Percentiles rank a stretch among this genome's conserved stretches.
Conservation (phyloP, 768 basidiomycete species). For the Lactifluus volemus region DNA sequence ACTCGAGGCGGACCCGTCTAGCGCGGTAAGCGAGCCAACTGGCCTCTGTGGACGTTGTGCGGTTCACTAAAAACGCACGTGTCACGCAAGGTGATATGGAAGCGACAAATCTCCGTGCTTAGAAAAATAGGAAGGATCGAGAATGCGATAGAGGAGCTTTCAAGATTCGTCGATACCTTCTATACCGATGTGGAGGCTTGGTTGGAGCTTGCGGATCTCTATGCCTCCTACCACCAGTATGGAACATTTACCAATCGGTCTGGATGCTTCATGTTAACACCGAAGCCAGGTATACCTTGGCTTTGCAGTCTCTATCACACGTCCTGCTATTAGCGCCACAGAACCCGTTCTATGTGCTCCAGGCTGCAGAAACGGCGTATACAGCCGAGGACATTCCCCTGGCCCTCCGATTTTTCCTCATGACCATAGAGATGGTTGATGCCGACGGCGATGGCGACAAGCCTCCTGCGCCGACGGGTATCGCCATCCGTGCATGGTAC, state of each 20-base stretch:
- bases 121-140: constrained; percentile 54
- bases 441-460: constrained; percentile 39
- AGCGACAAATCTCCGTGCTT: constrained; percentile 70
- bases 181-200: constrained; percentile 86
- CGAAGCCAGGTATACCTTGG: constrained; percentile 50
- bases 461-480: constrained; percentile 38
- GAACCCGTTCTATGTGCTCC: constrained; percentile 77
- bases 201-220: constrained; percentile 78
- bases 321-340: constrained; percentile 76
- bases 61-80: background rate
- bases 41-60: background rate
- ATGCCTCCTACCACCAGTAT: constrained; percentile 66
- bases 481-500: constrained; percentile 70
- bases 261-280: background rate
- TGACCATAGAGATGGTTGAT: constrained; percentile 72
- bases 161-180: constrained; percentile 71
- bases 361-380: constrained; percentile 83
- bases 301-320: constrained; percentile 73
- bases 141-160: constrained; percentile 61
- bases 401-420: constrained; percentile 71
- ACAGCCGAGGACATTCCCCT: constrained; percentile 66
- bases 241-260: constrained; percentile 22
- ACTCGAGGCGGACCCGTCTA: constrained; percentile 56
- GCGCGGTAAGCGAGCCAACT: constrained; percentile 47
- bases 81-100: constrained; percentile 53